Conservation (phyloP, 78 protist species). For the Dictyostelium discoideum region DNA sequence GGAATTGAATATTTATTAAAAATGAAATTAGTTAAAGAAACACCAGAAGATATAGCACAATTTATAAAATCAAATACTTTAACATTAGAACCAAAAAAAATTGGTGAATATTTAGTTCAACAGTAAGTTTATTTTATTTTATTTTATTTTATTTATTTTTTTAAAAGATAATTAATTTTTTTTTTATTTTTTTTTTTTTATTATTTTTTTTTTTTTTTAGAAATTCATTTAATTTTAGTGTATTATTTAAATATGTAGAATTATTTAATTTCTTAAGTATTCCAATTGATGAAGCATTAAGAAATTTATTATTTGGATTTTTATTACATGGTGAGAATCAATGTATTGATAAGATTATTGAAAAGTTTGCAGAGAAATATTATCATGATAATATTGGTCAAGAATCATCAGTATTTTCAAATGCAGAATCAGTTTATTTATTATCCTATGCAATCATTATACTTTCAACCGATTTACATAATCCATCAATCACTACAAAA, state of each 20-base stretch:
- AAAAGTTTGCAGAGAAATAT: constrained; percentile 96
- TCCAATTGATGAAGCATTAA: constrained; percentile 90
- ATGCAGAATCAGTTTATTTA: constrained; percentile 61
- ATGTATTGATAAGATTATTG: constrained; percentile 97
- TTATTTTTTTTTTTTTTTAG: background rate
- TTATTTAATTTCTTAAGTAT: constrained; percentile 74
- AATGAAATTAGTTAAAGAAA: constrained; percentile 49
- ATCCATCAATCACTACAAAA: constrained; percentile 43
- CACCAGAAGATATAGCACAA: constrained; percentile 85
- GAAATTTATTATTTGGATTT: constrained; percentile 87
- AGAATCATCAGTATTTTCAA: constrained; percentile 21
- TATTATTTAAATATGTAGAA: constrained; percentile 94
- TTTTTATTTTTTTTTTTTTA: background rate
- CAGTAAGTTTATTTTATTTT: constrained; percentile 10
- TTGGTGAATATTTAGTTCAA: constrained; percentile 96
- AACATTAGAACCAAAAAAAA: constrained; percentile 85
- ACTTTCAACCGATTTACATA: constrained; percentile 53
- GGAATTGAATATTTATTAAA: constrained; percentile 53
- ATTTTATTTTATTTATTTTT: background rate
- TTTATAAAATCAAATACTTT: constrained; percentile 73
- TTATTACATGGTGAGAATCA: constrained; percentile 97
- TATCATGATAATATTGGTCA: constrained; percentile 42
- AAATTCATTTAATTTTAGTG: constrained; percentile 71
- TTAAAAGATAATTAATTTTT: too few relatives aligned
- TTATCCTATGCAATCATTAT: constrained; percentile 52